phyloP scores from a whole-genome alignment of 2,329 filamentous ascomycete genomes.

The Paraconiothyrium brasiliense region DNA sequence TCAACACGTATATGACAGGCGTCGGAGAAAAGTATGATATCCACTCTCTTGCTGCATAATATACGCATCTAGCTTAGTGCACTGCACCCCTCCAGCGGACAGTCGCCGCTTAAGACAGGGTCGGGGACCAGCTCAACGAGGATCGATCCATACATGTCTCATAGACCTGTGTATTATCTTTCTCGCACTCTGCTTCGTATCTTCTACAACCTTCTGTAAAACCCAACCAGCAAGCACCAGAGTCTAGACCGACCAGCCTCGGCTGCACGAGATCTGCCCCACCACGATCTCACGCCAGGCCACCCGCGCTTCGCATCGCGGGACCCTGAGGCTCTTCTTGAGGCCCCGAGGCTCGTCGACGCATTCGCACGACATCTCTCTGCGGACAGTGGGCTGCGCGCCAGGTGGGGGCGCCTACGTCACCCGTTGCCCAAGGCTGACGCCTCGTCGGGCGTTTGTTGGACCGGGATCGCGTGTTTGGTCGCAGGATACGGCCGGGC shows the following conservation, averaged over 20 bases:
- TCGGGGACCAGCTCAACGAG: not conserved
- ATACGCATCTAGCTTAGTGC: constrained; percentile 2
- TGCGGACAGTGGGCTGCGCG: not conserved
- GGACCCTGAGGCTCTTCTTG: constrained; percentile 12
- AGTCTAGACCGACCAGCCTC: not conserved
- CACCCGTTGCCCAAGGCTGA: constrained; percentile 19
- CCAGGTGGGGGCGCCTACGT: constrained; percentile 9
- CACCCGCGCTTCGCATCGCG: not conserved
- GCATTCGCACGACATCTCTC: not conserved
- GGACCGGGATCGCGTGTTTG: constrained; percentile 13
- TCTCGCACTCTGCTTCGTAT: too few relatives aligned
- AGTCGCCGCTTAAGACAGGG: not conserved
- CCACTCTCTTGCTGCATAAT: not conserved
- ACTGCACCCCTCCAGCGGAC: not conserved
- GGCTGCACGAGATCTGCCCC: not conserved
- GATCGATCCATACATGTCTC: too few relatives aligned
- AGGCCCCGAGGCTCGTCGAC: not conserved
- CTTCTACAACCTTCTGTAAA: too few relatives aligned
- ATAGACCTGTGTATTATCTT: too few relatives aligned
- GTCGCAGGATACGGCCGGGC: not conserved
- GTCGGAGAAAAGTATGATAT: constrained; percentile 3
- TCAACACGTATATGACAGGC: not conserved
- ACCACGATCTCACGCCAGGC: not conserved
- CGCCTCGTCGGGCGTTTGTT: constrained; percentile 19
- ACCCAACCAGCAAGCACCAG: too few relatives aligned